phyloP scores from a whole-genome alignment of 129 eudicot species.

The Cynara cardunculus region DNA sequence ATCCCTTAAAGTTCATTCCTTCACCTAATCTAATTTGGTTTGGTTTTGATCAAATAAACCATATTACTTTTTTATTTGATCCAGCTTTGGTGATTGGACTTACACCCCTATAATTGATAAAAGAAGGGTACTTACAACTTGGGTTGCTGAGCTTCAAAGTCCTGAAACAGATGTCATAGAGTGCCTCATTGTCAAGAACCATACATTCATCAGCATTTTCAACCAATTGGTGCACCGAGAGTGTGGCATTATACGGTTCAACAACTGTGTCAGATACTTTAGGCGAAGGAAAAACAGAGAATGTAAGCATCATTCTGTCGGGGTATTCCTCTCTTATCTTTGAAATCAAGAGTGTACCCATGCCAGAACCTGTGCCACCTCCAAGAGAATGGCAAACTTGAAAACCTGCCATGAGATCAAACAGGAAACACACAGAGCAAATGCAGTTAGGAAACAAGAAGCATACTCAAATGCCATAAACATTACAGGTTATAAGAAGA shows the following conservation, averaged over 20 bases:
- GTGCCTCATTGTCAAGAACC: constrained; percentile 95
- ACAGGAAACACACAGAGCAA: constrained; percentile 11
- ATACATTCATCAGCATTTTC: constrained; percentile 95
- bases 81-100: background rate
- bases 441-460: constrained; percentile 4
- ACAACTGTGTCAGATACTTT: constrained; percentile 94
- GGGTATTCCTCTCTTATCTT: constrained; percentile 96
- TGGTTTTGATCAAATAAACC: background rate
- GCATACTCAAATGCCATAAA: constrained; percentile 1
- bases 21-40: background rate
- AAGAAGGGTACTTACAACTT: constrained; percentile 58
- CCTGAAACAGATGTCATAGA: constrained; percentile 87
- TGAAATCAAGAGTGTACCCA: constrained; percentile 92
- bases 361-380: constrained; percentile 98
- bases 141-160: constrained; percentile 93
- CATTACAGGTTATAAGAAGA: background rate
- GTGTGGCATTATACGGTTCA: constrained; percentile 90
- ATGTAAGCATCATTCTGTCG: constrained; percentile 92
- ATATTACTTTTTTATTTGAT: background rate
- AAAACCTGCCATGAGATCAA: constrained; percentile 55
- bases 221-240: constrained; percentile 88
- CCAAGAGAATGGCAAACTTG: constrained; percentile 98
- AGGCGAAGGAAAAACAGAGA: constrained; percentile 94
- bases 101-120: background rate
- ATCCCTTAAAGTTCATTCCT: background rate